Evolutionary conservation across 495 filamentous ascomycete genomes (phyloP).

Genomic region (Penicillium herquei): DNA sequence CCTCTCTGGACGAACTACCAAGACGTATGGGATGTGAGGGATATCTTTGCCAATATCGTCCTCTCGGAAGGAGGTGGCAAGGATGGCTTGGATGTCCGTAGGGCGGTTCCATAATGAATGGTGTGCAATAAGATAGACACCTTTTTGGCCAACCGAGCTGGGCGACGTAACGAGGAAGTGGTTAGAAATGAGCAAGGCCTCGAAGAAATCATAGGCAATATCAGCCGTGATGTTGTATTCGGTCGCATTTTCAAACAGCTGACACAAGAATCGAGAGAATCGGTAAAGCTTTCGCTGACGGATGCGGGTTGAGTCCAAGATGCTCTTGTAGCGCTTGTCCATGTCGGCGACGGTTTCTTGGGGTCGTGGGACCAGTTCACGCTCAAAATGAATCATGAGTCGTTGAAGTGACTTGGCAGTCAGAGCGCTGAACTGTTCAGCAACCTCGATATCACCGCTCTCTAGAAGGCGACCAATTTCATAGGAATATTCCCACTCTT

Average conservation of each 20-base stretch:
- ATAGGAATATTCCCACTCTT: constrained; percentile 96
- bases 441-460: constrained; percentile 92
- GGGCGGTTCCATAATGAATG: constrained; percentile 70
- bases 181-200: constrained; percentile 76
- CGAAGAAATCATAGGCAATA: constrained; percentile 69
- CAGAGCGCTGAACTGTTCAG: constrained; percentile 92
- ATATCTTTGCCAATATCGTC: constrained; percentile 68
- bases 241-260: constrained; percentile 92
- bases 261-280: constrained; percentile 82
- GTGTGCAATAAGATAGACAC: constrained; percentile 81
- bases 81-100: constrained; percentile 76
- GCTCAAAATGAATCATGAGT: constrained; percentile 86
- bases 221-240: constrained; percentile 78
- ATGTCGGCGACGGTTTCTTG: constrained; percentile 84
- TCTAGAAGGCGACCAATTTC: constrained; percentile 84
- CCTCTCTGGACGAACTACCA: constrained; percentile 80
- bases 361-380: constrained; percentile 76
- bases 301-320: constrained; percentile 91
- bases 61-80: constrained; percentile 84
- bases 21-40: constrained; percentile 68
- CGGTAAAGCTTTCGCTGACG: constrained; percentile 84
- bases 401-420: constrained; percentile 88
- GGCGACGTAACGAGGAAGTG: constrained; percentile 72
- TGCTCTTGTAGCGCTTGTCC: constrained; percentile 94
- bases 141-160: constrained; percentile 62